Conservation (phyloP, 352 stramenopile species). For the Phytophthora uliginosa region DNA sequence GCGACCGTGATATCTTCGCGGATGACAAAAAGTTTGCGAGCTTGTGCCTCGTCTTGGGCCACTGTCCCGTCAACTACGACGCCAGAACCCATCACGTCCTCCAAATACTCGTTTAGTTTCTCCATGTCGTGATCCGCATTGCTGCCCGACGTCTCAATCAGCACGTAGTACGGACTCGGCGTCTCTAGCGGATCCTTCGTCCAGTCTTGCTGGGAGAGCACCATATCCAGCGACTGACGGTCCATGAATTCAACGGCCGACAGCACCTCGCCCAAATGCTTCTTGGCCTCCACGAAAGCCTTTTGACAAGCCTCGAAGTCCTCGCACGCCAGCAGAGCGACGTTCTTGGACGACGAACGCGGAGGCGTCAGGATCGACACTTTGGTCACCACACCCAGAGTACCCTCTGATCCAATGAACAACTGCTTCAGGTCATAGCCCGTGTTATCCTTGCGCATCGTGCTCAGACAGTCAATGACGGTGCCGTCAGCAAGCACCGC, state of each 20-base stretch:
- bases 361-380: slow-evolving; percentile 46
- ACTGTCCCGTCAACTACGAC: slow-evolving; percentile 91
- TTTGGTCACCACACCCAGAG: slow-evolving; percentile 94
- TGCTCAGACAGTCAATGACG: slow-evolving; percentile 92
- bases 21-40: slow-evolving; percentile 93
- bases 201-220: slow-evolving; percentile 69
- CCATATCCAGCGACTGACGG: slow-evolving; percentile 83
- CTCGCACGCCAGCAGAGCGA: slow-evolving; percentile 93
- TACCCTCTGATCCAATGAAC: slow-evolving; percentile 98
- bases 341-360: slow-evolving; percentile 78
- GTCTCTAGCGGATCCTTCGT: slow-evolving; percentile 68
- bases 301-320: slow-evolving; percentile 80
- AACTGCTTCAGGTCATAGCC: slow-evolving; percentile 98
- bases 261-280: slow-evolving; percentile 93
- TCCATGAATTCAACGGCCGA: slow-evolving; percentile 98
- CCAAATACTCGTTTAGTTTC: slow-evolving; percentile 91
- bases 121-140: slow-evolving; percentile 91
- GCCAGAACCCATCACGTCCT: slow-evolving; percentile 66
- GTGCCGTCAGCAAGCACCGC: slow-evolving; percentile 95
- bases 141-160: slow-evolving; percentile 96
- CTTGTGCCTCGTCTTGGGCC: slow-evolving; percentile 92
- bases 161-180: slow-evolving; percentile 88
- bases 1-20: slow-evolving; percentile 95
- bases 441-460: slow-evolving; percentile 98
- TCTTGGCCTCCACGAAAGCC: slow-evolving; percentile 82